Evolutionary conservation across 345 rosid genomes (phyloP).

Genomic region (Syzygium aqueum): DNA sequence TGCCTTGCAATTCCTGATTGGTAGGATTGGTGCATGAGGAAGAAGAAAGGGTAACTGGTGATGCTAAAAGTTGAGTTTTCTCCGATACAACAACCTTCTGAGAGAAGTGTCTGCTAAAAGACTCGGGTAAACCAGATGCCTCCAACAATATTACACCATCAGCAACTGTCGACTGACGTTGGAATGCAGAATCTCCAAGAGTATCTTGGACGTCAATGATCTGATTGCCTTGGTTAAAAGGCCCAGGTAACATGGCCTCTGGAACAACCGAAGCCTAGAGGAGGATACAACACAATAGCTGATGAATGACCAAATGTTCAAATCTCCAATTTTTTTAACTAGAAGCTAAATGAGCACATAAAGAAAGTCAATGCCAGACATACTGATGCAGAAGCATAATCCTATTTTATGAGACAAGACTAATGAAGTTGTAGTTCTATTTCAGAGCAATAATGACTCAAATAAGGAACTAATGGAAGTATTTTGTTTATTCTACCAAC

Average conservation of each 20-base stretch:
- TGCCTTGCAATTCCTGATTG: not conserved
- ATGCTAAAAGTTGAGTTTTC: not conserved
- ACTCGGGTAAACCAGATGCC: constrained; percentile 9
- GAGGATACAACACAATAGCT: not conserved
- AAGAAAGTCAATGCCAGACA: not conserved
- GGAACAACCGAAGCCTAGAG: constrained; percentile 30
- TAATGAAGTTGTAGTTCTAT: not conserved
- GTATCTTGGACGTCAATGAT: not conserved
- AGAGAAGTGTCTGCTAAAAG: constrained; percentile 25
- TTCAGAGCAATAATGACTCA: not conserved
- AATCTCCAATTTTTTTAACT: not conserved
- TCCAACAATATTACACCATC: constrained; percentile 1
- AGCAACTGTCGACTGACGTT: constrained; percentile 1
- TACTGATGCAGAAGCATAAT: not conserved
- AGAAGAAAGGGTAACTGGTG: constrained; percentile 5
- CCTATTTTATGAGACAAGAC: not conserved
- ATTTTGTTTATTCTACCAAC: not conserved
- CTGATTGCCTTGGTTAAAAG: constrained; percentile 7
- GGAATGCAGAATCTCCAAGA: not conserved
- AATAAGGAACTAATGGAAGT: not conserved
- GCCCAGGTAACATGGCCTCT: constrained; percentile 25
- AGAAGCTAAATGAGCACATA: not conserved
- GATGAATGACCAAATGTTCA: not conserved
- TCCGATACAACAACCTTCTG: constrained; percentile 5
- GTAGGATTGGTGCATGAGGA: not conserved